Evolutionary conservation across 2,329 filamentous ascomycete species (phyloP), one percentile per base, ranked within the genome.

Genomic region (Seiridium unicorne): DNA sequence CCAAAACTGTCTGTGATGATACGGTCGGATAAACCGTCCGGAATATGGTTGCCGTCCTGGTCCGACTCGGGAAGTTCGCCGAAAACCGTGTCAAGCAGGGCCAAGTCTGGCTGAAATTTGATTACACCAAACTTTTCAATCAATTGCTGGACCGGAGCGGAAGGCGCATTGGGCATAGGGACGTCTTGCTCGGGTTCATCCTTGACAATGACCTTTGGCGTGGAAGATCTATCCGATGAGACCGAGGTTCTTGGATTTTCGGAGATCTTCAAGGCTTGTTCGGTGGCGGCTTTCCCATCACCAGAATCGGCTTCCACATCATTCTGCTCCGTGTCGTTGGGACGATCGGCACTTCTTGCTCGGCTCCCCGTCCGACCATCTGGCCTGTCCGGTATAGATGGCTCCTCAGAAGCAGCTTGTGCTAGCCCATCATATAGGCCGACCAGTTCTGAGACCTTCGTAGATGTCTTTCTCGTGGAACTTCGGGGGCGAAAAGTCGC

Each of bases 1-100:
- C 76, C 74, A 61, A 87, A 87, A 35, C 76, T 82, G 68, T 88
- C 84, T 36, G 70, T 71, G 18, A 84, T 76, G 49, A 82, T 69
- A 36, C 75, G 71, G 36, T 84, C 82, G 0, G 82, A 72, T 0
- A 84, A 66, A 0, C 76, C 69, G 1, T 66, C 63, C 31, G 70
- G 58, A 7, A 63, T 55, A 3, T 18, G 46, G 57, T 56, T 32
- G 31, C 62, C 54, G 9, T 49, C 58, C 13, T 53, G 34, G 13
- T 35, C 10, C n/a, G 55, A 42, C 26, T 63, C 57, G 5, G 62
- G 35, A 26, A 62, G 36, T 35, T 70, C 66, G 3, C 72, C 62
- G 56, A 81, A 78, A 3, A 77, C 54, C 36, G 69, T 66, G 10
- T 74, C 67, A 5, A 72, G 55, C 10, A 57, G 44, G 38, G 59